These are phyloP conservation scores for Coemansia guatemalensis DNA, from an alignment of 192 early-diverging fungal genomes.

Conservation along the genomic window DNA sequence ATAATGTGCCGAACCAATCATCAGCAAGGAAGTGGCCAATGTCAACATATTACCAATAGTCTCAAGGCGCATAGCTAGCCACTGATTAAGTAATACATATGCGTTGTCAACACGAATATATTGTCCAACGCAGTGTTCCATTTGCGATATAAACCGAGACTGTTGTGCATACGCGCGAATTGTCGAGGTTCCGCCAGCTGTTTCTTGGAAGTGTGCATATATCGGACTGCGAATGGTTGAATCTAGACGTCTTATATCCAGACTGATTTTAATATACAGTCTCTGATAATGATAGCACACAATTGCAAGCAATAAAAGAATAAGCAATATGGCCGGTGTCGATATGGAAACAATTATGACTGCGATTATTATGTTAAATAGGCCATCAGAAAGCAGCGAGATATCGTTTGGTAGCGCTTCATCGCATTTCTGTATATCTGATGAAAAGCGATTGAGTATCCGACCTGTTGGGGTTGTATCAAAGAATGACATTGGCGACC, in stretches of 20 bases:
- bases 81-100: constrained; percentile 65
- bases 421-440: constrained; percentile 61
- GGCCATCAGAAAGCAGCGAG: constrained; percentile 59
- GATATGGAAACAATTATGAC: constrained; percentile 55
- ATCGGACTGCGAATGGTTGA: constrained; percentile 73
- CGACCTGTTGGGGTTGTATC: constrained; percentile 72
- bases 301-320: constrained; percentile 69
- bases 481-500: constrained; percentile 74
- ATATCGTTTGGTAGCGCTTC: constrained; percentile 58
- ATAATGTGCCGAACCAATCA: constrained; percentile 57
- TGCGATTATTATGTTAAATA: constrained; percentile 49
- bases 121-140: constrained; percentile 60
- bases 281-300: constrained; percentile 69
- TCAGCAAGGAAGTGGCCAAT: constrained; percentile 70
- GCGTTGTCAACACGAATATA: constrained; percentile 80
- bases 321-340: constrained; percentile 67
- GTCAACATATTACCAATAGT: constrained; percentile 70
- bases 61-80: constrained; percentile 77
- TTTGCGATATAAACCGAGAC: constrained; percentile 64
- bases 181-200: constrained; percentile 73
- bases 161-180: constrained; percentile 86
- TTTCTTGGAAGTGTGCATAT: constrained; percentile 79
- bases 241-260: constrained; percentile 84
- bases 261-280: constrained; percentile 74
- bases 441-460: constrained; percentile 72